phyloP scores from a whole-genome alignment of 1,284 basidiomycete genomes.

The Heliocybe sulcata region DNA sequence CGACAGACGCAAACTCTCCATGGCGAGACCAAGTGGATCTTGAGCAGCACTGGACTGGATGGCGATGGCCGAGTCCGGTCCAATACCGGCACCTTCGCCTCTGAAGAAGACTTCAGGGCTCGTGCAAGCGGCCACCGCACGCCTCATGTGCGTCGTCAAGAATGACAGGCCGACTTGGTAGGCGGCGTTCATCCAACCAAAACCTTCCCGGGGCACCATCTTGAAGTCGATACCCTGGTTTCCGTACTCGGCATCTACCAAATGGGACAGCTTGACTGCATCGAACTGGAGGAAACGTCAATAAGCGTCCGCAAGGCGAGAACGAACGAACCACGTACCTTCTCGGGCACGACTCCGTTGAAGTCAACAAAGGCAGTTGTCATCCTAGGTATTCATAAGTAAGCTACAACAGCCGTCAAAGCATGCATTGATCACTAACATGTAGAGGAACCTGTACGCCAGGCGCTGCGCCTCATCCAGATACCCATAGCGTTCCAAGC shows the following conservation, averaged over 20 bases:
- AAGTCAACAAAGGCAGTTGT: constrained; percentile 91
- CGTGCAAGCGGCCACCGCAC: constrained; percentile 89
- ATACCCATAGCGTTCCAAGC: constrained; percentile 93
- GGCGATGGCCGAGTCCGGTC: constrained; percentile 23
- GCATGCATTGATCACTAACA: constrained; percentile 41
- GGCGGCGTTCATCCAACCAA: constrained; percentile 95
- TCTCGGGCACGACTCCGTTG: constrained; percentile 96
- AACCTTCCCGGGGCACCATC: constrained; percentile 93
- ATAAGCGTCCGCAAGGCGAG: background rate
- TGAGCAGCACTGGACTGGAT: constrained; percentile 23
- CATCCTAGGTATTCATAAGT: constrained; percentile 51
- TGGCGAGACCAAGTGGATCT: constrained; percentile 65
- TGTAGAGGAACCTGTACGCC: constrained; percentile 95
- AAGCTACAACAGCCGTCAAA: background rate
- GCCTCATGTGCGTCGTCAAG: constrained; percentile 88
- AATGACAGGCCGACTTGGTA: constrained; percentile 95
- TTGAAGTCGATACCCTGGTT: constrained; percentile 98
- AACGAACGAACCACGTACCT: constrained; percentile 41
- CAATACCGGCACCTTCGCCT: background rate
- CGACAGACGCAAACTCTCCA: constrained; percentile 43
- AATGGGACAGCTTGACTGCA: constrained; percentile 89
- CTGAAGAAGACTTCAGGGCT: constrained; percentile 89
- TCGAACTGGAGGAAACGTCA: constrained; percentile 59
- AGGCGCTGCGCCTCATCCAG: constrained; percentile 89
- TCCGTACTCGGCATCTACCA: constrained; percentile 97